phyloP scores from a whole-genome alignment of 768 basidiomycete genomes.

The Sistotremastrum niveocremeum region DNA sequence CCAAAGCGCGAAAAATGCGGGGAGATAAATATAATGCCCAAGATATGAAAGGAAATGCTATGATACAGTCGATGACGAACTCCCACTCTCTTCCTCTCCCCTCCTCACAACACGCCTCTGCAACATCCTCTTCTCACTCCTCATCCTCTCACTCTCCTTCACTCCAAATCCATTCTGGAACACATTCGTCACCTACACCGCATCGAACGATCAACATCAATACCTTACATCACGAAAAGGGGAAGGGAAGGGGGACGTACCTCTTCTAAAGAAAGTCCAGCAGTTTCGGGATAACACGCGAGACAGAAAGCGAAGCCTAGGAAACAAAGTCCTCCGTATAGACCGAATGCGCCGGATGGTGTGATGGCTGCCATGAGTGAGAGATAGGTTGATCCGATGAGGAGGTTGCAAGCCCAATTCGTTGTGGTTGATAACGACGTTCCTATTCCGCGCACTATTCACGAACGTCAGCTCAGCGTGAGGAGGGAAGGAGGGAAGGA shows the following conservation, averaged over 20 bases:
- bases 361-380: slow-evolving; percentile 65
- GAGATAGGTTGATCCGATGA: slow-evolving; percentile 70
- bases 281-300: slow-evolving; percentile 68
- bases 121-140: slow-evolving; percentile 31
- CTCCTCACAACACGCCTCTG: slow-evolving; percentile 7
- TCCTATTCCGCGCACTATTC: slow-evolving; percentile 60
- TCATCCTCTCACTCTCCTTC: slow-evolving; percentile 36
- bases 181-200: slow-evolving; percentile 29
- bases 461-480: not conserved
- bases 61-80: too few species aligned
- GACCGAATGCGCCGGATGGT: slow-evolving; percentile 61
- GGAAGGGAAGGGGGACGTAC: slow-evolving; percentile 15
- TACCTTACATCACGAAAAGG: too few species aligned
- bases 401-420: slow-evolving; percentile 66
- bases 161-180: slow-evolving; percentile 57
- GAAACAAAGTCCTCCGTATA: slow-evolving; percentile 62
- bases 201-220: too few species aligned
- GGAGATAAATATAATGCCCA: too few species aligned
- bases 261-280: slow-evolving; percentile 57
- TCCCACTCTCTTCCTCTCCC: not conserved
- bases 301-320: slow-evolving; percentile 57
- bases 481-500: not conserved
- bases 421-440: slow-evolving; percentile 62
- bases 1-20: too few species aligned
- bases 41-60: too few species aligned